Conservation (phyloP, 257 asterid genomes). For the Solanum verrucosum region DNA sequence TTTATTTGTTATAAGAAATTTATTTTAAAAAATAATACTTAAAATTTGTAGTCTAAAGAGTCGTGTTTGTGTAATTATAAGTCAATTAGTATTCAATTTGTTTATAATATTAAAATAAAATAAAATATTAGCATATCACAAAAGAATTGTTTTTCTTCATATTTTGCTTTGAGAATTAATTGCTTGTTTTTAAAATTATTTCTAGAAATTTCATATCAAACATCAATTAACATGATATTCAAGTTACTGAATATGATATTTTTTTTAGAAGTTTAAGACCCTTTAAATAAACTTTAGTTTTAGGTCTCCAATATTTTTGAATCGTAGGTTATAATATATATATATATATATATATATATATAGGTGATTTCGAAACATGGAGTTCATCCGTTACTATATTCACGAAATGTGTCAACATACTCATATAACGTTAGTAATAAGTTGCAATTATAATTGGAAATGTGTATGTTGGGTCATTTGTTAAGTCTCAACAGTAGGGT, state of each 20-base stretch:
- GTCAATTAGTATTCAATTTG: not conserved
- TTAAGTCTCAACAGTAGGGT: too few relatives aligned
- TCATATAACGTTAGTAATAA: not conserved
- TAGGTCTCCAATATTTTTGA: not conserved
- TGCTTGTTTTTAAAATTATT: too few relatives aligned
- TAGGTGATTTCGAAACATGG: not conserved
- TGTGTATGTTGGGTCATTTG: not conserved
- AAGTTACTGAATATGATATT: not conserved
- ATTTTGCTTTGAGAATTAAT: not conserved
- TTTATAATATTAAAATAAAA: too few relatives aligned
- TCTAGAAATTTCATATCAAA: not conserved
- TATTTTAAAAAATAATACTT: too few relatives aligned
- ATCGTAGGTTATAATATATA: not conserved
- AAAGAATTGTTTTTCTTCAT: not conserved
- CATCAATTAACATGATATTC: not conserved
- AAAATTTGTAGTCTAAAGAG: too few relatives aligned
- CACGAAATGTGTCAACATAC: conserved; percentile 2
- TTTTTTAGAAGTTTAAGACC: not conserved
- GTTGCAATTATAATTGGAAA: not conserved
- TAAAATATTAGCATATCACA: not conserved
- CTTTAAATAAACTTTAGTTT: not conserved
- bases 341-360: not conserved
- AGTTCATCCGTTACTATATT: not conserved
- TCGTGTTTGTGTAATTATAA: not conserved
- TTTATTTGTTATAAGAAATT: too few relatives aligned